phyloP scores from a whole-genome alignment of 2,329 filamentous ascomycete species.

The Fusarium globosum region DNA sequence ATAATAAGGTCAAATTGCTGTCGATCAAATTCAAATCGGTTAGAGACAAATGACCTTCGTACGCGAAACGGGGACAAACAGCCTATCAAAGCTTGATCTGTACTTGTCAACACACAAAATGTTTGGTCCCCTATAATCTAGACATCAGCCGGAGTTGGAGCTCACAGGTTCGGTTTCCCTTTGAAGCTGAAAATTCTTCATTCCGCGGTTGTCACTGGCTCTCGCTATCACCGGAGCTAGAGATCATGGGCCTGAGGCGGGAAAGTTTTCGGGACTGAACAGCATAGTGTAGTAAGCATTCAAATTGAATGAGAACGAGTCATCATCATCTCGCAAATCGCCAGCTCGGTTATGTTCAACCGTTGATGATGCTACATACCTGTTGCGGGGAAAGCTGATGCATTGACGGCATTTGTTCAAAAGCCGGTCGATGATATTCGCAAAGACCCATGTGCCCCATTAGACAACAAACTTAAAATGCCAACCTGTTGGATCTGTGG shows the following conservation, averaged over 20 bases:
- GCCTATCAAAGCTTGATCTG: constrained; percentile 1
- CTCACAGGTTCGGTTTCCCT: constrained; percentile 24
- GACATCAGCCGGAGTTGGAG: constrained; percentile 16
- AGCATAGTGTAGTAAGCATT: not conserved
- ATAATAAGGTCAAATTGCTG: constrained; percentile 1
- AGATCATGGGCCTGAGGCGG: not conserved
- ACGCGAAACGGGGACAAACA: constrained; percentile 16
- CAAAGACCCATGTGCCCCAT: not conserved
- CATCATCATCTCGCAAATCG: not conserved
- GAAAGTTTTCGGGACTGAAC: constrained; percentile 2
- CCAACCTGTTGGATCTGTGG: not conserved
- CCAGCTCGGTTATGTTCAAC: not conserved
- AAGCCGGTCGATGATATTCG: constrained; percentile 4
- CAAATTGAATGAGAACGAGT: constrained; percentile 14
- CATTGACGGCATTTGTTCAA: constrained; percentile 1
- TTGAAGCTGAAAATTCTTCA: constrained; percentile 31
- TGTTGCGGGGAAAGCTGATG: constrained; percentile 22
- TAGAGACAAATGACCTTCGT: not conserved
- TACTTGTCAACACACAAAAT: not conserved
- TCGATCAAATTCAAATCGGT: not conserved
- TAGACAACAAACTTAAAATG: constrained; percentile 3
- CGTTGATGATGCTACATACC: constrained; percentile 11
- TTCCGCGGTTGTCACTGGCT: constrained; percentile 6
- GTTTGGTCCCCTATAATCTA: constrained; percentile 1
- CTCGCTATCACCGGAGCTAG: constrained; percentile 32